Base-by-base conservation (phyloP, 2,329 filamentous ascomycete genomes). In the Calonectria hongkongensis region DNA sequence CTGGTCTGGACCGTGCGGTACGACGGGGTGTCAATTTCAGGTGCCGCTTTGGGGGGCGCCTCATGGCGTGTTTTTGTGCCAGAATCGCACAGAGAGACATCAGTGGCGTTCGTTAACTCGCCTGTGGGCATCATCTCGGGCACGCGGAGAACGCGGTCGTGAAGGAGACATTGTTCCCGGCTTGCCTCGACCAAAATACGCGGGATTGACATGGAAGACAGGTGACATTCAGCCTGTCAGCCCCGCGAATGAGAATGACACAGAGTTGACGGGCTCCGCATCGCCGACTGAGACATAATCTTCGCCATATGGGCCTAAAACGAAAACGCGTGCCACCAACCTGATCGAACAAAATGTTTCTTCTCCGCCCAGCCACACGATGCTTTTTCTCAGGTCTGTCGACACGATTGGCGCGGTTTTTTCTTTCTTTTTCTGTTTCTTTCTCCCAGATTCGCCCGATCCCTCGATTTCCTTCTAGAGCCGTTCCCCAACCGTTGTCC, bases 21-120 rank as follows among this genome's bases (percentile, higher is more conserved):
- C 3, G 58, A 33, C 25, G 41, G 12, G 54, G 54, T 41, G 21
- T 60, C 54, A 60, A 60, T 60, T 60, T 60, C 54, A 60, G 54
- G 54, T 47, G 58, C 58, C 41, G 58, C 58, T 43, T 9, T 47
- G 58, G 41, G 13, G 39, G 36, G 58, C 58, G 58, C 58, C 58
- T 67, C 65, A 47, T 67, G 65, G 65, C 50, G 50, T 67, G 65
- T 28, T 67, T 58, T 56, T 50, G 47, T 39, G 63, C n/a, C n/a
- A 28, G n/a, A 28, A 39, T 30, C 50, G n/a, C 18, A 33, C 65
- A n/a, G 18, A 13, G 27, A 5, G 25, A 39, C 50, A 39, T 66
- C 47, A 56, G 50, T 66, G 65, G 65, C 65, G 65, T 25, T 63
- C n/a, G 54, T 28, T 30, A 33, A 43, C 25, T 25, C 15, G 18